Base-by-base conservation (phyloP, 2,329 filamentous ascomycete species). In the Verticillium albo-atrum region DNA sequence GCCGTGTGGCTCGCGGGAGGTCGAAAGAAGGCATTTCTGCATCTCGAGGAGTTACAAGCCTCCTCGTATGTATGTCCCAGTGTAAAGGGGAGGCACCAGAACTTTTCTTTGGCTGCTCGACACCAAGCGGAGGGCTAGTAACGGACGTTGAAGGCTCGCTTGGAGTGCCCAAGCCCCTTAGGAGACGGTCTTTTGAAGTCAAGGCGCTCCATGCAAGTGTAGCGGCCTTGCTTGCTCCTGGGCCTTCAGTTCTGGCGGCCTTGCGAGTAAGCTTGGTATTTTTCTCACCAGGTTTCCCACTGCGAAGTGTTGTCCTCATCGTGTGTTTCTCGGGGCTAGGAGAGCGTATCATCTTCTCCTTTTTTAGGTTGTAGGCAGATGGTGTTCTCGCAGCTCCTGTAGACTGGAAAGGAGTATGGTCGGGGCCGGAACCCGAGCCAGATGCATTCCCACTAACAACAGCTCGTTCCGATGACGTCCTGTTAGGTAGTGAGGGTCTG, bases 171-270 rank as follows among this genome's bases (percentile, higher is more conserved):
- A 66, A 55, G 42, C 65, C 61, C 60, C 69, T 70, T 52, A 65
- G 50, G 58, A 67, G 60, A 52, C 71, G 72, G 28, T 80, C 77
- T 62, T 70, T 73, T 4, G 76, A 72, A 14, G 74, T 74, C 15
- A 82, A 69, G 20, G 76, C 75, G 57, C 71, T 79, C 85, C 87
- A 89, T 32, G 87, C 87, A 57, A 89, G 68, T 3, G 83, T 84
- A 27, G 87, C 87, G 47, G 87, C 87, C 68, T 85, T 87, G 70
- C 80, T 88, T 14, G 86, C 81, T 1, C 85, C 81, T 58, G 85
- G 84, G 35, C 73, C 72, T 20, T 72, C 72, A 58, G 73, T 68
- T 60, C 73, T 81, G 10, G 76, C 69, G 32, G 77, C 69, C 55
- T 77, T 77, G 26, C 77, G 77, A 9, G 69, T 67, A 14, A 72